Conservation (phyloP, 2,329 filamentous ascomycete genomes). For the Sporothrix brunneoviolacea region DNA sequence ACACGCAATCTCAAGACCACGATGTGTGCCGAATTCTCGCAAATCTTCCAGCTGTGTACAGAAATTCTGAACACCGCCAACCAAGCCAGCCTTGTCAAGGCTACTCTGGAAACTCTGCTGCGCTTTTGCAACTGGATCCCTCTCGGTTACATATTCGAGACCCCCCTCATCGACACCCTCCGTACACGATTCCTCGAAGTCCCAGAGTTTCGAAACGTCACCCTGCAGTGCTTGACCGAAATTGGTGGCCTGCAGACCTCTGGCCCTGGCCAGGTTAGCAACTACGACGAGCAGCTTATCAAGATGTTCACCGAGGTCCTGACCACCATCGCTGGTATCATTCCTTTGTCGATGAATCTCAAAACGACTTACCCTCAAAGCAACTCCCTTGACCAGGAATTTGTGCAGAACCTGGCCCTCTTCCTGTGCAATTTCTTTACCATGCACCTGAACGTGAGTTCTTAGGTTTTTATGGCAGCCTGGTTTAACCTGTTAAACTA, state of each 20-base stretch:
- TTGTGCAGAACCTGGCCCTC: constrained; percentile 91
- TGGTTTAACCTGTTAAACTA: too few relatives aligned
- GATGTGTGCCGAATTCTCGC: constrained; percentile 98
- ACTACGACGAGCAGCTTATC: constrained; percentile 91
- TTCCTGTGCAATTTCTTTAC: constrained; percentile 97
- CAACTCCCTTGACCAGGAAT: constrained; percentile 91
- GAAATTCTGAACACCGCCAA: constrained; percentile 89
- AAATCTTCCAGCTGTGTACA: constrained; percentile 95
- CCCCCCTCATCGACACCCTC: constrained; percentile 87
- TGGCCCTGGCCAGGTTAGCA: constrained; percentile 55
- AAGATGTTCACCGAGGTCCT: constrained; percentile 98
- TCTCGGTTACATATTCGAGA: constrained; percentile 97
- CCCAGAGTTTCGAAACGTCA: constrained; percentile 93
- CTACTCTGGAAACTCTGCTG: constrained; percentile 91
- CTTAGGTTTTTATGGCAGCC: too few relatives aligned
- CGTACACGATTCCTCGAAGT: constrained; percentile 87
- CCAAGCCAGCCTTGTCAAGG: constrained; percentile 79
- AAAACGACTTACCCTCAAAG: constrained; percentile 87
- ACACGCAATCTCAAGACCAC: constrained; percentile 94
- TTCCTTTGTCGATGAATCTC: constrained; percentile 82
- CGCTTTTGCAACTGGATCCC: constrained; percentile 99
- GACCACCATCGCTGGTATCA: constrained; percentile 86
- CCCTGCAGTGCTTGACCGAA: constrained; percentile 92
- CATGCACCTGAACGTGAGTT: constrained; percentile 72
- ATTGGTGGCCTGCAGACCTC: constrained; percentile 91